Base-by-base conservation (phyloP, 495 filamentous ascomycete species). In the Penicillium robsamsonii region DNA sequence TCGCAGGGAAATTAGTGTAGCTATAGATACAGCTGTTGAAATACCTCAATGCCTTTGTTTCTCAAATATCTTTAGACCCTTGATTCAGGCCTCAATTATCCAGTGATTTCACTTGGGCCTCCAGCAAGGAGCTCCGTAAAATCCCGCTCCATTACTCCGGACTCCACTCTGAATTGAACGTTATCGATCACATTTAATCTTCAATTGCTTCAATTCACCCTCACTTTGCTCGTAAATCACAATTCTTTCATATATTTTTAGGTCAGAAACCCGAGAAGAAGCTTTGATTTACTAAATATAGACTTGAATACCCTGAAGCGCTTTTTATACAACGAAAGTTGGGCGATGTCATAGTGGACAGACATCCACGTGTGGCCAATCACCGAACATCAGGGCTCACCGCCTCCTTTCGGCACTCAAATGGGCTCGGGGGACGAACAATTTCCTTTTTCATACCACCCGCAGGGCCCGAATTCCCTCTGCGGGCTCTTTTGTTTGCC, bases 401-500 rank as follows among this genome's bases (percentile, higher is more conserved):
- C 65, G 65, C 60, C 63, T 42, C 41, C 27, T 45, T 55, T 58
- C 64, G 62, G 56, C 56, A 59, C 42, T 61, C 50, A 67, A 62
- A 53, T 59, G 33, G 54, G 49, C 53, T 2, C 10, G 45, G 43
- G 47, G 18, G 33, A 18, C 30, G 43, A 58, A 24, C 15, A 50
- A 61, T 66, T 64, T 68, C 63, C 65, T 63, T 66, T 65, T 66
- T 59, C 50, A 53, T 54, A 57, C 46, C 64, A 68, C 65, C 63
- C 65, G 65, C 65, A 67, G 65, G 62, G 62, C 37, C 54, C 42
- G 51, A 49, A 59, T 56, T 50, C 53, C 15, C 57, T 63, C 65
- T 65, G 56, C 64, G 62, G 59, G 62, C 53, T 60, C 25, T 64
- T 56, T 55, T 50, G 49, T 38, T 57, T 47, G 44, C 47, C 27